Evolutionary conservation across 306 rosid species (phyloP), one percentile per base, ranked within the genome.

Genomic region (Inga oerstediana): DNA sequence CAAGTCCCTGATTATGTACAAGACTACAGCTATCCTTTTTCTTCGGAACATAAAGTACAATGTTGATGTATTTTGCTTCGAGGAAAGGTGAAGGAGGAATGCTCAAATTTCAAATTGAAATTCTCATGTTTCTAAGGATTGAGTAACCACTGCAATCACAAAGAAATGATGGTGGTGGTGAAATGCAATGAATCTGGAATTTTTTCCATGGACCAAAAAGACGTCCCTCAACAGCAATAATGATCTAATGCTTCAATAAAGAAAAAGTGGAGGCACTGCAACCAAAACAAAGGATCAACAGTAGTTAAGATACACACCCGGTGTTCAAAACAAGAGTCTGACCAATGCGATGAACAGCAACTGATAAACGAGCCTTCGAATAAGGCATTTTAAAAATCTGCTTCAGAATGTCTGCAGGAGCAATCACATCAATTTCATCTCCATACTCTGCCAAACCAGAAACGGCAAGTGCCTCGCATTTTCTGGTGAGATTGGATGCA

Each of bases 361-460:
- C 82, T 2, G 99, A 95, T 56, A 95, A 86, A 24, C 97, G 96
- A 80, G 97, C 97, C 90, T 93, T 95, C 15, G 99, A 92, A 87
- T 95, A 95, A 16, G 99, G 98, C 90, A 95, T 95, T 88, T 92
- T 95, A 85, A 95, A 95, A 68, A 95, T 95, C 88, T 91, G 99
- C 94, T 95, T 95, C 88, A 95, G 89, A 87, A 93, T 90, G 85
- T 95, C 98, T 62, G 91, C 89, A 32, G 99, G 98, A 79, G 98
- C 96, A 88, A 95, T 93, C 67, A 95, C 98, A 79, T 95, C 99
- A 68, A 95, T 90, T 85, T 92, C 99, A 85, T 95, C 98, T 41
- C 99, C 99, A 85, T 95, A 92, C 54, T 95, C 97, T 65, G 85
- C 99, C 88, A 95, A 78, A 35, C 99, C 99, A 81, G 95, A 90